These are phyloP conservation scores for Tritrichomonas foetus DNA, from an alignment of 208 protist species.

Conservation along the genomic window DNA sequence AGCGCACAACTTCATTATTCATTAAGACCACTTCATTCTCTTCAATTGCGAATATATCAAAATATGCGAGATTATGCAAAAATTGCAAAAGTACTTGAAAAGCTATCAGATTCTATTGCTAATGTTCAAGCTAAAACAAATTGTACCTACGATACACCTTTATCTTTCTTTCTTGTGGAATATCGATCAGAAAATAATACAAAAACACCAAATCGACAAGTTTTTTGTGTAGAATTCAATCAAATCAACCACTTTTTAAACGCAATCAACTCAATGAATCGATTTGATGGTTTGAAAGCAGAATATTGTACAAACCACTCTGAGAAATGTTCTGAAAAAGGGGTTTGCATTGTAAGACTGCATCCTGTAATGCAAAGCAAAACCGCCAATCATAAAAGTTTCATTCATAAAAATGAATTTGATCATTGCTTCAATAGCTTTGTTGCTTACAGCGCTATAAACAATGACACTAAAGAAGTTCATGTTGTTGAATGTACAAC, in stretches of 20 bases:
- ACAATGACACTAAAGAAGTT: not conserved
- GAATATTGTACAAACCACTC: not conserved
- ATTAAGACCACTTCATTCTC: not conserved
- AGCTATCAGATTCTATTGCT: not conserved
- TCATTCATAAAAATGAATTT: not conserved
- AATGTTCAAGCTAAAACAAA: not conserved
- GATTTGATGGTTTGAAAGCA: not conserved
- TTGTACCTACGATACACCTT: not conserved
- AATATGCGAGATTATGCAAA: not conserved
- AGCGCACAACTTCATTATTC: not conserved
- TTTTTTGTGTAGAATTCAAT: too few relatives aligned
- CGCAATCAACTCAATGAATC: not conserved
- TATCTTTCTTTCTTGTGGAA: not conserved
- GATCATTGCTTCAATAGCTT: not conserved
- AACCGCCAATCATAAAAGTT: too few relatives aligned
- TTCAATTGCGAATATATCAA: not conserved
- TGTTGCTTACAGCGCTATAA: not conserved
- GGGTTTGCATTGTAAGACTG: not conserved
- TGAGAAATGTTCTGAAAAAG: not conserved
- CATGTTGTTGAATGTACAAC: not conserved
- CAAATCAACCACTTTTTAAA: not conserved
- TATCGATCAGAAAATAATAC: not conserved
- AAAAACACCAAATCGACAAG: not conserved
- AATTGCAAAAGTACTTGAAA: not conserved
- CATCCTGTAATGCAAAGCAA: too few relatives aligned